Conservation (phyloP, 495 filamentous ascomycete species). For the Bacidia rubella region DNA sequence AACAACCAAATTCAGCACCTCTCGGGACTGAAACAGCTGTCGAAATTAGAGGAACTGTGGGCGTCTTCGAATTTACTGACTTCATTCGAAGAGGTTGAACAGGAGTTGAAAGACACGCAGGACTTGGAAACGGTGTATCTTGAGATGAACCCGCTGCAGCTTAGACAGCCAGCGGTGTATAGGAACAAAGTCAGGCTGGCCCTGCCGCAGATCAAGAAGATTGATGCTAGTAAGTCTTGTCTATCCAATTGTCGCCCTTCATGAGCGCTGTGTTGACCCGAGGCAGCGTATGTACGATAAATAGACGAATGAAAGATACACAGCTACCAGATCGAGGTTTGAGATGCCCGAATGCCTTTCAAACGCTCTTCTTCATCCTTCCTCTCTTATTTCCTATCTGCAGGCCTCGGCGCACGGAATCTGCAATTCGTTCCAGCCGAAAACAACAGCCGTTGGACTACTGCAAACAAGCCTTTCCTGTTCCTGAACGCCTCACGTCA, state of each 20-base stretch:
- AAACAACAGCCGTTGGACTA: not conserved
- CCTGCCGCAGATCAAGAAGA: conserved; percentile 76
- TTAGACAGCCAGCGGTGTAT: conserved; percentile 59
- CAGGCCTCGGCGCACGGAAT: no score
- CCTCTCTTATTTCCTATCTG: no score
- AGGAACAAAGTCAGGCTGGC: conserved; percentile 84
- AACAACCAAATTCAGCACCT: conserved; percentile 75
- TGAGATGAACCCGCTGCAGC: conserved; percentile 87
- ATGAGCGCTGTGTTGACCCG: not conserved
- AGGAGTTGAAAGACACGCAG: conserved; percentile 62
- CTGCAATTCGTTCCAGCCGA: no score
- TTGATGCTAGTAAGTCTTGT: conserved; percentile 81
- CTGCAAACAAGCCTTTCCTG: not conserved
- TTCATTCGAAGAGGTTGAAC: conserved; percentile 74
- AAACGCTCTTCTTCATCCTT: no score
- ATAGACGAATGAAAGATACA: not conserved
- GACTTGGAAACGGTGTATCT: conserved; percentile 88
- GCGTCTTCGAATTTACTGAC: conserved; percentile 74
- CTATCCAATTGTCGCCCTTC: no score
- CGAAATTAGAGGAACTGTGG: conserved; percentile 80
- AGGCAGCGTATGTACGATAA: conserved; percentile 1
- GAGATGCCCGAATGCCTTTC: not conserved
- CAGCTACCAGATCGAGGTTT: no score
- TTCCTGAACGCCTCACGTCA: not conserved
- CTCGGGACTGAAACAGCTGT: conserved; percentile 52